Evolutionary conservation across 768 basidiomycete species (phyloP), one percentile per base, ranked within the genome.

Genomic region (Rhodotorula toruloides): DNA sequence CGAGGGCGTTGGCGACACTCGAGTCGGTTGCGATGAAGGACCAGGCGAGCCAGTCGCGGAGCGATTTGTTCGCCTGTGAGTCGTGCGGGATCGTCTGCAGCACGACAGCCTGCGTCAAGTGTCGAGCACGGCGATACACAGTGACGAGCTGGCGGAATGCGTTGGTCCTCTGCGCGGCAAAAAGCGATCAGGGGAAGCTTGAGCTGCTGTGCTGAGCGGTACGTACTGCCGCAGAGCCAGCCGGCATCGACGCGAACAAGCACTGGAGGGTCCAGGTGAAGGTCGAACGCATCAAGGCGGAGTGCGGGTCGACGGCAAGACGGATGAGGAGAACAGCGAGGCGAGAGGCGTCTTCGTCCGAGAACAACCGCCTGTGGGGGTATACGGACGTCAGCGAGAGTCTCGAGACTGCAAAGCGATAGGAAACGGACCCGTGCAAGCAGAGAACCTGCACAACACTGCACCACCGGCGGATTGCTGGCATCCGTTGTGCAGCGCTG

Each of bases 41-140:
- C 56, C 44, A 46, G 5, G 66, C 66, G 43, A 67, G 42, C 61
- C 66, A 67, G 25, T 53, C 54, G 4, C 66, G 49, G 7, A 67
- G 12, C 7, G 7, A 25, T 46, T 67, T 67, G 50, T 58, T 46
- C 13, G 44, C 3, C 36, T 47, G 11, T 10, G 43, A 13, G 36
- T 21, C 46, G 22, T 58, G 56, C 50, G 66, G 66, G 3, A 67
- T 31, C 1, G 42, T 25, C 22, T n/a, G 43, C 0, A 67, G 50
- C 8, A 58, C 44, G 8, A 54, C 66, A 39, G 54, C 39, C 40
- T 67, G 66, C 11, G 56, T 25, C 4, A 36, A 29, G 7, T 54
- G 34, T 27, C 60, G 54, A 19, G 8, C 25, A 16, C 27, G 7
- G n/a, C 55, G 55, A 32, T 67, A 42, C 0, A n/a, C 0, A 5